Evolutionary conservation across 2,329 filamentous ascomycete species (phyloP).

Genomic region (Furcasterigmium furcatum): DNA sequence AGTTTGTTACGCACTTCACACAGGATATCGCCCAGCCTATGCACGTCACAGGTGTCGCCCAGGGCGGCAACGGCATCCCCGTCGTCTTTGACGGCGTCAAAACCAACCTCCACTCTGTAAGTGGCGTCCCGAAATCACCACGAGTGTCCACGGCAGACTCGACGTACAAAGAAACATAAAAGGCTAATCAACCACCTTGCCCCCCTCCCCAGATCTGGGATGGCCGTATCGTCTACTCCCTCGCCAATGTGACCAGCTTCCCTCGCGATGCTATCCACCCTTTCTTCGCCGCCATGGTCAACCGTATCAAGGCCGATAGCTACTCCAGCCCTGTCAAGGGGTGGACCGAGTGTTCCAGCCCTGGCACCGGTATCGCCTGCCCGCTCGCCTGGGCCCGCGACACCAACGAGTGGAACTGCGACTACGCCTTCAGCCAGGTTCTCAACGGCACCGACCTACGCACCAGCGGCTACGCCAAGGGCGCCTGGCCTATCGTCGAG

Average conservation of each 20-base stretch:
- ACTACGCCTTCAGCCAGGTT: slow-evolving; percentile 5
- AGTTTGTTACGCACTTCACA: slow-evolving; percentile 15
- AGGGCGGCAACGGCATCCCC: slow-evolving; percentile 29
- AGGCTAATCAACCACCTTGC: no score
- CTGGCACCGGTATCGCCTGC: slow-evolving; percentile 1
- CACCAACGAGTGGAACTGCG: slow-evolving; percentile 6
- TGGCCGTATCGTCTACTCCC: slow-evolving; percentile 4
- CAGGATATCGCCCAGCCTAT: slow-evolving; percentile 13
- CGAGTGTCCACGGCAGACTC: no score
- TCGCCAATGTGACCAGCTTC: slow-evolving; percentile 2
- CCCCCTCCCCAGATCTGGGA: slow-evolving; percentile 1
- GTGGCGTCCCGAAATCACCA: no score
- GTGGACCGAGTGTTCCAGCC: slow-evolving; percentile 1
- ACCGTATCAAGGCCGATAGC: background rate
- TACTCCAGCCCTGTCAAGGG: background rate
- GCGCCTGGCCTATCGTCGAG: slow-evolving; percentile 4
- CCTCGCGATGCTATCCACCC: background rate
- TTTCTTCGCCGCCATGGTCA: slow-evolving; percentile 2
- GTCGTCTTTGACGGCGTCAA: slow-evolving; percentile 47
- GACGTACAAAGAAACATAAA: slow-evolving; percentile 1
- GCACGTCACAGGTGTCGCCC: slow-evolving; percentile 11
- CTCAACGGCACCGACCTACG: slow-evolving; percentile 1
- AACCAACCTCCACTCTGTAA: slow-evolving; percentile 53
- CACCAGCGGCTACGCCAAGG: slow-evolving; percentile 4
- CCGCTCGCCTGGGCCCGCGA: slow-evolving; percentile 4